Evolutionary conservation across 306 rosid genomes (phyloP), one percentile per base, ranked within the genome.

Genomic region (Ormosia emarginata): DNA sequence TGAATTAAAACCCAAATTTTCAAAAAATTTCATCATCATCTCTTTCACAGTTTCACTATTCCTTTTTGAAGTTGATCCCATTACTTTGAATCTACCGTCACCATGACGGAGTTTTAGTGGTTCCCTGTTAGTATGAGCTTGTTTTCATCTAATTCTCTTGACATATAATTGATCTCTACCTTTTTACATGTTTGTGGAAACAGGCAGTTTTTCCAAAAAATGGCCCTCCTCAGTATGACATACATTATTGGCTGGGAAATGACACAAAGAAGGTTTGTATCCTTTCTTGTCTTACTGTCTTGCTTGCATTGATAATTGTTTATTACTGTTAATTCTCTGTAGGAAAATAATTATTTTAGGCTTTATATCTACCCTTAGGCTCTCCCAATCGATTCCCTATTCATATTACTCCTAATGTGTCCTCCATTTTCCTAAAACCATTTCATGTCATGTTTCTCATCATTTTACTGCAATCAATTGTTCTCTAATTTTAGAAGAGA

Each of bases 211-310:
- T 88, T 71, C 94, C 90, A 5, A 91, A 89, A 83, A 83, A 8
- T 75, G 92, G 93, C 53, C 75, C 89, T 80, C 92, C 95, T 68
- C 92, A 82, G 77, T 94, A 93, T 77, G 97, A 95, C 72, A 83
- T 93, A 65, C 99, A 95, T 81, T 95, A 88, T 86, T 95, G 98
- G 98, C 84, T 90, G 40, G 98, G 98, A 89, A 89, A 86, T 85
- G 90, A 85, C 32, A 8, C 94, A 50, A 86, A 78, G 68, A 88
- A 93, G 95, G 97, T 93, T 78, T 72, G 44, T 49, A 43, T 76
- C 57, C 47, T 57, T 52, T 71, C 65, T 72, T 63, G 52, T 46
- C 40, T 73, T 75, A 53, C 57, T 37, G 14, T 43, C 76, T 79
- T 13, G 47, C 52, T 68, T 53, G 57, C 53, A 5, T 43, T 73